These are phyloP conservation scores for Ustanciosporium gigantosporum DNA, from an alignment of 1,284 basidiomycete species.

Conservation along the genomic window DNA sequence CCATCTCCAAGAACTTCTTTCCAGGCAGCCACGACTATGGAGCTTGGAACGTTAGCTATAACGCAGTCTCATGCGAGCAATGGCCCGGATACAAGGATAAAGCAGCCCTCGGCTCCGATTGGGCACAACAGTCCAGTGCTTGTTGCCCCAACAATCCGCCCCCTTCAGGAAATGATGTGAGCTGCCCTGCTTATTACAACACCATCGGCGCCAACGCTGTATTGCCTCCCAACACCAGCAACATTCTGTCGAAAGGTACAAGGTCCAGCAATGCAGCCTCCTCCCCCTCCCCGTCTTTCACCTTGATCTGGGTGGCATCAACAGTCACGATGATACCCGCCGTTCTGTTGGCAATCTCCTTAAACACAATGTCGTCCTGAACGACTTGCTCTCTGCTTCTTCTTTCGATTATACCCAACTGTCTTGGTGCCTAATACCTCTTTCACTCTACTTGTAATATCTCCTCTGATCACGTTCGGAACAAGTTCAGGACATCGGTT, in stretches of 20 bases:
- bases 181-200: constrained; percentile 38
- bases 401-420: not conserved
- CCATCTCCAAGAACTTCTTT: constrained; percentile 39
- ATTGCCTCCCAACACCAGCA: constrained; percentile 35
- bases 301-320: not conserved
- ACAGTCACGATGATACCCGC: not conserved
- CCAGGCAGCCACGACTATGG: constrained; percentile 49
- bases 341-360: not conserved
- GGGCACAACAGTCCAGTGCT: constrained; percentile 39
- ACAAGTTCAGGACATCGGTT: too few relatives aligned
- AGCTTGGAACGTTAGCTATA: constrained; percentile 44
- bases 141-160: constrained; percentile 42
- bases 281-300: not conserved
- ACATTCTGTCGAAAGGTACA: constrained; percentile 32
- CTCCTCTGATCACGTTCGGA: too few relatives aligned
- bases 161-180: constrained; percentile 15
- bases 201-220: constrained; percentile 13
- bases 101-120: constrained; percentile 43
- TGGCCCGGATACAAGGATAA: constrained; percentile 44
- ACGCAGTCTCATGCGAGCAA: constrained; percentile 29
- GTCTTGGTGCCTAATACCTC: too few relatives aligned
- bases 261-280: constrained; percentile 13
- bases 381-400: not conserved
- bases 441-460: too few relatives aligned
- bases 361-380: not conserved